A percentile compares a stretch with the other conserved stretches of the same genome.
These are phyloP conservation scores for Aspergillus bombycis DNA, from an alignment of 2,329 filamentous ascomycete species.

Conservation along the genomic window DNA sequence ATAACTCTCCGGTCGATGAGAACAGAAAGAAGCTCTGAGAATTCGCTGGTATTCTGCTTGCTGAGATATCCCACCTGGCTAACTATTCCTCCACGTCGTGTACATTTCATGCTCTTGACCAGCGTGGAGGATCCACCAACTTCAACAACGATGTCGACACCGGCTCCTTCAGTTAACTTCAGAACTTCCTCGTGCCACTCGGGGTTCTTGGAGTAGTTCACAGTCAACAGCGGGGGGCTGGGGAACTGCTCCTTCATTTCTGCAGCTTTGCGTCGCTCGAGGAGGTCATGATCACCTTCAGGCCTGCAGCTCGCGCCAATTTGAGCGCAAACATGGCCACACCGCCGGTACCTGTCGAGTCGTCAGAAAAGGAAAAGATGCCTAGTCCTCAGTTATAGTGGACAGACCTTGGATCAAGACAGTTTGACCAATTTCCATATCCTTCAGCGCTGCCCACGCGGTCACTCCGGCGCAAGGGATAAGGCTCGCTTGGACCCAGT, in stretches of 20 bases:
- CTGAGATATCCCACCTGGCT: conserved; percentile 50
- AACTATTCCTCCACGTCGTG: conserved; percentile 45
- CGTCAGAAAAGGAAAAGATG: background rate
- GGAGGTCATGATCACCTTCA: conserved; percentile 42
- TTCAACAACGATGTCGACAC: conserved; percentile 45
- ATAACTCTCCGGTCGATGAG: conserved; percentile 44
- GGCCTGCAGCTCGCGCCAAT: conserved; percentile 35
- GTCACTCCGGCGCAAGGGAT: conserved; percentile 52
- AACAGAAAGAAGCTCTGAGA: conserved; percentile 39
- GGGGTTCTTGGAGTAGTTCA: conserved; percentile 36
- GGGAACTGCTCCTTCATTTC: conserved; percentile 29
- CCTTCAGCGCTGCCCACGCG: conserved; percentile 51
- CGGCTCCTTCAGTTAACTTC: conserved; percentile 33
- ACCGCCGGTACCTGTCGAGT: conserved; percentile 38
- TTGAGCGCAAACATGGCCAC: conserved; percentile 42
- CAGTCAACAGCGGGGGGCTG: conserved; percentile 25
- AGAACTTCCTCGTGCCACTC: conserved; percentile 41
- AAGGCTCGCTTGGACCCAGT: conserved; percentile 40
- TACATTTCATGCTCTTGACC: conserved; percentile 45
- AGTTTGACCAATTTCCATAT: conserved; percentile 41
- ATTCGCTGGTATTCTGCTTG: conserved; percentile 29
- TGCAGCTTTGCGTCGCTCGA: conserved; percentile 41
- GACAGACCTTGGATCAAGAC: conserved; percentile 49
- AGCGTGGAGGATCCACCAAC: conserved; percentile 44
- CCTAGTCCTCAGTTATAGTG: too few species aligned